Base-by-base conservation (phyloP, 2,329 filamentous ascomycete genomes). In the Amauroascus niger region DNA sequence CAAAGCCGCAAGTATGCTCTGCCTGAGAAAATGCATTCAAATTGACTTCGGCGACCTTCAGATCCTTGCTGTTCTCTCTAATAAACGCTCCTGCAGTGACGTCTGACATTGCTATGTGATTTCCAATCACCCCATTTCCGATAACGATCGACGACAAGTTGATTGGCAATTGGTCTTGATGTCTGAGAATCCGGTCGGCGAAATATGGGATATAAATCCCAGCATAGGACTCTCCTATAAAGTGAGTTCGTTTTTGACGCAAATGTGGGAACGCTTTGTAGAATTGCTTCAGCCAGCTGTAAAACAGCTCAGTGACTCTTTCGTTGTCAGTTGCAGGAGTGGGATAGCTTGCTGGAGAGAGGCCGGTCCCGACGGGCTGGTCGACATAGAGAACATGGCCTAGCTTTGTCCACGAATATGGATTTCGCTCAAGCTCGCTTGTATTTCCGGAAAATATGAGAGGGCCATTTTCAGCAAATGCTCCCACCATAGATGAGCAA, bases 171-270 rank as follows among this genome's bases (percentile, higher is more conserved):
- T 59, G 55, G 22, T 60, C 44, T 18, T 63, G 58, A 53, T 64
- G 62, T 6, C 63, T 53, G 14, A 70, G 49, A 18, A 71, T 61
- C 9, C 61, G 62, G 5, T 60, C 58, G 18, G 67, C 64, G 40
- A 71, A 65, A 26, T 70, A 69, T 0, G 69, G 68, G 22, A 71
- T 63, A 52, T 68, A 69, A 43, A 69, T 64, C 0, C 68, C 68
- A 6, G 65, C 67, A 53, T 68, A 70, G 8, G 67, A 69, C 54
- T 70, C 66, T n/a, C 67, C 68, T 47, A 69, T 65, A n/a, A 70
- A 28, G 53, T 69, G 64, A 1, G 67, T 61, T 41, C 43, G 37
- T 8, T 62, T 61, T 52, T 68, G 68, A 2, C 59, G 58, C n/a
- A 61, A 56, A 20, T 66, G 59, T 1, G 66, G 64, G 53, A 70